Base-by-base conservation (phyloP, 2,329 filamentous ascomycete genomes). In the Paecilomyces formosus region DNA sequence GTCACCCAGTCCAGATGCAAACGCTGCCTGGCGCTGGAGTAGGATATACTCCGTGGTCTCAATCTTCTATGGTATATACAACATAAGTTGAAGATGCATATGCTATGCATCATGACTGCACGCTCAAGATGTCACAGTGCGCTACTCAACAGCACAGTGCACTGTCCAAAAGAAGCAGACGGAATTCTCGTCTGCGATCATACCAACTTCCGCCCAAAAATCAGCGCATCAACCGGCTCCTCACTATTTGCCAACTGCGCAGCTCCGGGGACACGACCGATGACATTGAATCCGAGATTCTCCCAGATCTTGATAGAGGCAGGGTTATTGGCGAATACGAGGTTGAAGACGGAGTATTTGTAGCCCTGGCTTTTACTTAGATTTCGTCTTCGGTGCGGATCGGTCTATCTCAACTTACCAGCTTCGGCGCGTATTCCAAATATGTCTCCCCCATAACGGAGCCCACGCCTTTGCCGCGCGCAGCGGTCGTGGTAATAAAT, bases 311-410 rank as follows among this genome's bases (percentile, higher is more conserved):
- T 68, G 57, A 74, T 67, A 0, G 72, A 75, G 9, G 72, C 73
- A 7, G 69, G 65, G 56, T 75, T 75, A 39, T 75, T 75, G 18
- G 68, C 73, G 55, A 75, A 75, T 3, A 75, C 73, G 18, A 75
- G 64, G 58, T 75, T 75, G 61, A 75, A 75, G 12, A 75, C 73
- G 12, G 72, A 75, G 62, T 74, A 75, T 63, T 68, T 74, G 63
- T 75, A 75, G 50, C 73, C 73, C 73, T 75, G 55, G 1, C n/a
- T 39, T n/a, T 7, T 39, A 31, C 30, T 31, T 31, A 31, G 30
- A 31, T 12, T 31, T 26, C 6, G 6, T 26, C 24, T 26, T 26
- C 24, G 24, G 24, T 26, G 24, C 8, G 30, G 30, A 31, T 15
- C 6, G 35, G 13, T n/a, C 6, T n/a, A n/a, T n/a, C n/a, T 6